Evolutionary conservation across 306 rosid genomes (phyloP).

Genomic region (Glycyrrhiza uralensis): DNA sequence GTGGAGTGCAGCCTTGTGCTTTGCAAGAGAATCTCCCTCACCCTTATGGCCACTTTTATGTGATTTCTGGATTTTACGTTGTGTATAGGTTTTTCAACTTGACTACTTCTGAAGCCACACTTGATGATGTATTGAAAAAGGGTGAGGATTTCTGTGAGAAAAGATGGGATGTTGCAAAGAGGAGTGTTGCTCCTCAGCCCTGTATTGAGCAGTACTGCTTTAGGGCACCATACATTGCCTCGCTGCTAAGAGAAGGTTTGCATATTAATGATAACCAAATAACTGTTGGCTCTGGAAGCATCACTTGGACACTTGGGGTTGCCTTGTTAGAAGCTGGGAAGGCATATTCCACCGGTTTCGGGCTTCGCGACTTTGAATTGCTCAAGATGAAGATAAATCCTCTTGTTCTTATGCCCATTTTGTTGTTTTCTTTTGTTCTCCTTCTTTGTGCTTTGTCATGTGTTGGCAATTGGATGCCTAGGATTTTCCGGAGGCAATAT

Average conservation of each 20-base stretch:
- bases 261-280: slow-evolving; percentile 71
- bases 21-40: slow-evolving; percentile 59
- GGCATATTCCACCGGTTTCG: slow-evolving; percentile 49
- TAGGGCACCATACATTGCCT: slow-evolving; percentile 85
- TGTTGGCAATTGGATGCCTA: slow-evolving; percentile 66
- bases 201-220: slow-evolving; percentile 97
- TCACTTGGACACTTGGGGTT: slow-evolving; percentile 98
- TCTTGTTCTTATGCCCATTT: slow-evolving; percentile 43
- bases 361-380: slow-evolving; percentile 52
- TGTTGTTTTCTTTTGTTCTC: slow-evolving; percentile 60
- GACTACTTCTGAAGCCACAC: slow-evolving; percentile 67
- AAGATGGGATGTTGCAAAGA: slow-evolving; percentile 77
- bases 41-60: slow-evolving; percentile 76
- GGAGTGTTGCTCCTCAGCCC: slow-evolving; percentile 89
- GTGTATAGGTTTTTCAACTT: slow-evolving; percentile 84
- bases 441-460: slow-evolving; percentile 72
- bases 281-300: slow-evolving; percentile 87
- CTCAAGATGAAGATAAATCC: slow-evolving; percentile 67
- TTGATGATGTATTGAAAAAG: slow-evolving; percentile 80
- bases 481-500: slow-evolving; percentile 67
- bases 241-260: slow-evolving; percentile 84
- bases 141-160: slow-evolving; percentile 72
- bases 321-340: slow-evolving; percentile 91
- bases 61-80: slow-evolving; percentile 89
- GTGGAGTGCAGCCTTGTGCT: slow-evolving; percentile 82